Base-by-base conservation (phyloP, 257 asterid species). In the Petrea volubilis region DNA sequence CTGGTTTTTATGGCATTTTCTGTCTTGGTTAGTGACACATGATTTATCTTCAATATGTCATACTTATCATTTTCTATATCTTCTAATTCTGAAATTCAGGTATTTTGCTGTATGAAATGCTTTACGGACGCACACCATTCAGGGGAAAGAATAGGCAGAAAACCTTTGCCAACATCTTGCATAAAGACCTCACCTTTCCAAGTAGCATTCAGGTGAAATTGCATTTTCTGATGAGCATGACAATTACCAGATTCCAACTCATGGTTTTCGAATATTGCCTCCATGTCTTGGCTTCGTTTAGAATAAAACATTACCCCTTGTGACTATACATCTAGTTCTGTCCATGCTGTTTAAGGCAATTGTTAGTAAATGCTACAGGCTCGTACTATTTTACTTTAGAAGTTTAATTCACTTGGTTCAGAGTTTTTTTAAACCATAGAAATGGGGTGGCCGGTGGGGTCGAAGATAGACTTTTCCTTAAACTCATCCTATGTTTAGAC, bases 121-220 rank as follows among this genome's bases (percentile, higher is more conserved):
- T 93, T 21, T 93, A 90, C 23, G 98, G 98, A n/a, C 97, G 97
- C 52, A 88, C 98, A 3, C 98, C 98, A 13, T 93, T 93, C 85
- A 84, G 98, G 81, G 98, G 97, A 77, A 93, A 93, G 82, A 93
- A 93, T 52, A 84, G 97, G 82, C 98, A 91, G 84, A 93, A 89
- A 84, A 94, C 99, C 51, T 94, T 94, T 63, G 78, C 98, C 74
- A 94, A 94, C 83, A 88, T 94, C 78, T 70, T 94, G 81, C 89
- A 88, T 84, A 94, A 94, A 80, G 99, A 91, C 80, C 95, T 91
- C 78, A 94, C 99, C 76, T 94, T 94, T 85, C 99, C 98, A 33
- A 94, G 98, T 69, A 91, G 97, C 86, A 91, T 94, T 76, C 92
- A 86, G 92, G 98, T 94, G 88, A 63, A 38, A 34, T 27, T 21